Conservation (phyloP, 495 filamentous ascomycete genomes). For the Venustampulla echinocandica region DNA sequence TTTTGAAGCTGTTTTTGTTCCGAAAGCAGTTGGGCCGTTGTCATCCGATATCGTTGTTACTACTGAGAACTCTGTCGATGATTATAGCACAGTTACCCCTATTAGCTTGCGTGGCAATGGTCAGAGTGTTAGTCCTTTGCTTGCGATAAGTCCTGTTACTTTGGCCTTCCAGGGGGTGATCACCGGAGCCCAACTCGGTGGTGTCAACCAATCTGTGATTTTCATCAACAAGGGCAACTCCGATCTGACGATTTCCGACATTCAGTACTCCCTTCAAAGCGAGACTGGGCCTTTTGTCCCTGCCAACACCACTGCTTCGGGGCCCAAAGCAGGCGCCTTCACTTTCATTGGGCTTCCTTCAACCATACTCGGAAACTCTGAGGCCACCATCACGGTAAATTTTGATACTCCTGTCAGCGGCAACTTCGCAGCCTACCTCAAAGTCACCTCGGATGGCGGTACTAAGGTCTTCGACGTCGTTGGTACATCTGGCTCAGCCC, state of each 20-base stretch:
- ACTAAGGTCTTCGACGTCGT: conserved; percentile 30
- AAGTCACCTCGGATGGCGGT: conserved; percentile 34
- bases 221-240: conserved; percentile 31
- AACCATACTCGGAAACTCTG: conserved; percentile 25
- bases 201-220: conserved; percentile 24
- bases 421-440: conserved; percentile 34
- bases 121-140: conserved; percentile 25
- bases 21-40: conserved; percentile 28
- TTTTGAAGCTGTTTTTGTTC: conserved; percentile 33
- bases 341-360: conserved; percentile 31
- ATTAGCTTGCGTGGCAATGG: conserved; percentile 29
- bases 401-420: conserved; percentile 33
- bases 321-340: conserved; percentile 30
- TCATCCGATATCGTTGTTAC: conserved; percentile 32
- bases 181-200: conserved; percentile 22
- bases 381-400: conserved; percentile 27
- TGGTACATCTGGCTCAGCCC: conserved; percentile 30
- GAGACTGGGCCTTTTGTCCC: conserved; percentile 31
- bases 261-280: conserved; percentile 27
- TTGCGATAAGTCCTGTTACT: conserved; percentile 28
- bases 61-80: conserved; percentile 30
- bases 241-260: conserved; percentile 26
- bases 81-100: conserved; percentile 28
- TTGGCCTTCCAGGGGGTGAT: conserved; percentile 35
- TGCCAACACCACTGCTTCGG: conserved; percentile 24